Percentiles rank a stretch among this genome's conserved stretches.
Conservation (phyloP, 331 rosid species). For the Phaseolus coccineus region DNA sequence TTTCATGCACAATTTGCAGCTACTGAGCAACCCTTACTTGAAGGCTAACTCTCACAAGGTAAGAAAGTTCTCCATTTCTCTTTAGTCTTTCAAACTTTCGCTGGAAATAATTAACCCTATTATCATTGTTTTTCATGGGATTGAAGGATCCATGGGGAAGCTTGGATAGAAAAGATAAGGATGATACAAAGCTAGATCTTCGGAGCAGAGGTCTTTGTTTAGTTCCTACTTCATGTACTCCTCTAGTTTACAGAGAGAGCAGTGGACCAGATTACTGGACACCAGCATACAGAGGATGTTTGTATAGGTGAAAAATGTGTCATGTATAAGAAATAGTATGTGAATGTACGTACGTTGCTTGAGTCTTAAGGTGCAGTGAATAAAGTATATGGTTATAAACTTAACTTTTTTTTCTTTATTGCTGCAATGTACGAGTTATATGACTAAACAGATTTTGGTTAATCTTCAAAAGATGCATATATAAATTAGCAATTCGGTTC, state of each 20-base stretch:
- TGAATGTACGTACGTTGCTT: constrained; percentile 13
- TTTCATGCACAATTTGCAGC: constrained; percentile 56
- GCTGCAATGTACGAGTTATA: constrained; percentile 25
- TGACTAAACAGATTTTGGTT: constrained; percentile 18
- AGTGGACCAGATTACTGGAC: constrained; percentile 93
- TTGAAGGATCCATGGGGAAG: constrained; percentile 75
- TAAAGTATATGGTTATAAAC: constrained; percentile 29
- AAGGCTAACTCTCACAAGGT: constrained; percentile 83
- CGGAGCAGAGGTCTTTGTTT: constrained; percentile 86
- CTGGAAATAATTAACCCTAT: background rate
- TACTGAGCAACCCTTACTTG: constrained; percentile 81
- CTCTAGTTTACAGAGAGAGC: constrained; percentile 82
- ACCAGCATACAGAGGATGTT: constrained; percentile 89
- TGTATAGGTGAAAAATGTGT: constrained; percentile 63
- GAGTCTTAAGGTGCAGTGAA: constrained; percentile 31
- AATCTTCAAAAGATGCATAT: background rate
- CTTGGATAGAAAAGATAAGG: constrained; percentile 71
- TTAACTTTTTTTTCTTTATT: constrained; percentile 5
- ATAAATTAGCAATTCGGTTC: background rate
- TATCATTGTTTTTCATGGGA: background rate
- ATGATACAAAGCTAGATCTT: constrained; percentile 64
- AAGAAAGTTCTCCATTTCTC: background rate
- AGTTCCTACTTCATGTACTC: constrained; percentile 85
- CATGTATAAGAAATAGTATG: background rate
- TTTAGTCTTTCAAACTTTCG: background rate